Percentiles rank a stretch among this genome's conserved stretches.
Conservation (phyloP, 2,329 filamentous ascomycete species). For the Paraphaeosphaeria minitans region DNA sequence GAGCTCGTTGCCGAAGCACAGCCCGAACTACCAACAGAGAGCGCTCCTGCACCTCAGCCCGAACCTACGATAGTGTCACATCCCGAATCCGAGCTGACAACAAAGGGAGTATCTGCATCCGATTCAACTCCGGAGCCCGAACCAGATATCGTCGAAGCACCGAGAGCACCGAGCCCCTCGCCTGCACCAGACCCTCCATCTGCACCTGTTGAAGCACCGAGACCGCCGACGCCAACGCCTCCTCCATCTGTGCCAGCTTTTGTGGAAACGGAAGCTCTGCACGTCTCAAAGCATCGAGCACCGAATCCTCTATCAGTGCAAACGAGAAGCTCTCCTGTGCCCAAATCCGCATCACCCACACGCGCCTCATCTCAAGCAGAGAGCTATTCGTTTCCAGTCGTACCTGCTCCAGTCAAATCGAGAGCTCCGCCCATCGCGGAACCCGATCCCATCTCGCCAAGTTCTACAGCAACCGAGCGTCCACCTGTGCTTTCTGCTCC, state of each 20-base stretch:
- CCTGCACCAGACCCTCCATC: conserved; percentile 10
- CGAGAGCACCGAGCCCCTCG: not conserved
- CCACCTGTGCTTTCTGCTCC: conserved; percentile 22
- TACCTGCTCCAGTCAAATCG: conserved; percentile 15
- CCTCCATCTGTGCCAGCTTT: not conserved
- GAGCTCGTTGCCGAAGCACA: not conserved
- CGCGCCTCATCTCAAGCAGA: not conserved
- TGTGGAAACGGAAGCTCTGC: not conserved
- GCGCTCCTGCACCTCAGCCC: not conserved
- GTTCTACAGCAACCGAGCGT: conserved; percentile 26
- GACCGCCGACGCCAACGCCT: not conserved
- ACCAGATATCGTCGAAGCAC: not conserved
- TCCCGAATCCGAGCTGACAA: not conserved
- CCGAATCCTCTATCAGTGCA: not conserved
- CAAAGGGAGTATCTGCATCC: not conserved
- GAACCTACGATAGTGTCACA: not conserved
- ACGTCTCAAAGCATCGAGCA: not conserved
- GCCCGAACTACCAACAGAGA: not conserved
- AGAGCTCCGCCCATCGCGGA: conserved; percentile 24
- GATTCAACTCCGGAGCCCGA: not conserved
- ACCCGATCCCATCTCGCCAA: conserved; percentile 24
- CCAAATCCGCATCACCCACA: not conserved
- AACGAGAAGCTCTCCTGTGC: conserved; percentile 4
- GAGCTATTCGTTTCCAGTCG: conserved; percentile 2
- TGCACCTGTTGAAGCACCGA: conserved; percentile 1